Evolutionary conservation across 495 filamentous ascomycete genomes (phyloP).

Genomic region (Tuber melanosporum): DNA sequence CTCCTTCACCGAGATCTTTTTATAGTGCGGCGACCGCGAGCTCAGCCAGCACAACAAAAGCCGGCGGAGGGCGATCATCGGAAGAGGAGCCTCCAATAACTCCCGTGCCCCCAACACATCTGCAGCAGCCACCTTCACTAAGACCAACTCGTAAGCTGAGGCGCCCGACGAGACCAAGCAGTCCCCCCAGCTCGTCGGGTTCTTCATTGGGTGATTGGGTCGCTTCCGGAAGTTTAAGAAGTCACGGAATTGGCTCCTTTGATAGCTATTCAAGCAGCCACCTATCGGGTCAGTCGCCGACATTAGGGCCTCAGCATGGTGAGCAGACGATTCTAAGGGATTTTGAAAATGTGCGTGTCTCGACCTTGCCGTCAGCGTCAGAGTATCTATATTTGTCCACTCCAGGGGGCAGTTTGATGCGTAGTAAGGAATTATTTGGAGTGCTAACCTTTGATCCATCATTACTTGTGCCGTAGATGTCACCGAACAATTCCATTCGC

Average conservation of each 20-base stretch:
- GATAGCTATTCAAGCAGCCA: constrained; percentile 29
- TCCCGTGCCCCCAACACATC: constrained; percentile 16
- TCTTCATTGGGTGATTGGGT: constrained; percentile 15
- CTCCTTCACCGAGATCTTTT: constrained; percentile 39
- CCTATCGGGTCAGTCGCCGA: constrained; percentile 27
- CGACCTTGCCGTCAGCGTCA: constrained; percentile 22
- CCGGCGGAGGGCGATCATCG: constrained; percentile 18
- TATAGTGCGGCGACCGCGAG: constrained; percentile 36
- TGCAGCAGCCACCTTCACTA: constrained; percentile 27
- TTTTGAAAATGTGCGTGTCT: constrained; percentile 37
- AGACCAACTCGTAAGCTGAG: constrained; percentile 29
- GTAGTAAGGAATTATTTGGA: not conserved
- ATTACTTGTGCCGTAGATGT: constrained; percentile 30
- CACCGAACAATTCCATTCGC: constrained; percentile 35
- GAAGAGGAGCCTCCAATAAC: constrained; percentile 9
- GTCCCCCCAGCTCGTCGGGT: constrained; percentile 25
- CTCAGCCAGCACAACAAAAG: constrained; percentile 35
- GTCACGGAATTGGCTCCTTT: constrained; percentile 30
- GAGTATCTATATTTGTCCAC: constrained; percentile 23
- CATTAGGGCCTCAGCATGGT: constrained; percentile 27
- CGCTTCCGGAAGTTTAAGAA: constrained; percentile 23
- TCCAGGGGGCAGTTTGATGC: not conserved
- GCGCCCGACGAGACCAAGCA: constrained; percentile 28
- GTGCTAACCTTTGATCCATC: constrained; percentile 25
- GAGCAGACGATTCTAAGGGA: constrained; percentile 29